Conservation (phyloP, 257 asterid genomes). For the Verbena officinalis region DNA sequence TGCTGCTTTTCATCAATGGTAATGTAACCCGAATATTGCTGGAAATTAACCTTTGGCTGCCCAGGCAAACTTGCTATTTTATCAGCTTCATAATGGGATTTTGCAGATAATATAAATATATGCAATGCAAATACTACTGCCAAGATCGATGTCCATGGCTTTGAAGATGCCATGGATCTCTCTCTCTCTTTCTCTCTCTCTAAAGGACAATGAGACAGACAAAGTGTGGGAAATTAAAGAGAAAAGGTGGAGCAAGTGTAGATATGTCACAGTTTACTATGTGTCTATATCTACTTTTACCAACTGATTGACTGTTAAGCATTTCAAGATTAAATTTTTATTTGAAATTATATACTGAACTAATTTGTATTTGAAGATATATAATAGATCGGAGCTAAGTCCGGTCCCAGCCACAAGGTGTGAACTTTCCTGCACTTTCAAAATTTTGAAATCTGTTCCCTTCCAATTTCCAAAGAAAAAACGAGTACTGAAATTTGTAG, state of each 20-base stretch:
- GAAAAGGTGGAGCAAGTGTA: not conserved
- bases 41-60: slow-evolving; percentile 49
- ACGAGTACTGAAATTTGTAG: too few relatives aligned
- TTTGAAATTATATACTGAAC: too few relatives aligned
- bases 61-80: slow-evolving; percentile 49
- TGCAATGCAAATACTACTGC: slow-evolving; percentile 24
- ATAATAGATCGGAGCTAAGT: too few relatives aligned
- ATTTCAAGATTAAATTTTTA: slow-evolving; percentile 4
- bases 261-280: not conserved
- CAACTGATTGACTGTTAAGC: slow-evolving; percentile 6
- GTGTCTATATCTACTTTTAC: slow-evolving; percentile 18
- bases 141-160: slow-evolving; percentile 29
- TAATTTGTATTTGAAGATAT: too few relatives aligned
- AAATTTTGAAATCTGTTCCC: slow-evolving; percentile 25
- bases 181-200: not conserved
- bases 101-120: slow-evolving; percentile 13
- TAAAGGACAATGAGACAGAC: not conserved
- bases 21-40: slow-evolving; percentile 53
- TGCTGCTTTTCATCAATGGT: slow-evolving; percentile 43
- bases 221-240: not conserved
- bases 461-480: too few relatives aligned
- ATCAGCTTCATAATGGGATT: slow-evolving; percentile 33
- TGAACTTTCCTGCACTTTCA: slow-evolving; percentile 19
- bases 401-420: not conserved
- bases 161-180: slow-evolving; percentile 26